Percentiles rank a stretch among this genome's conserved stretches.
These are phyloP conservation scores for Gryganskiella cystojenkinii DNA, from an alignment of 192 early-diverging fungal species.

Conservation along the genomic window DNA sequence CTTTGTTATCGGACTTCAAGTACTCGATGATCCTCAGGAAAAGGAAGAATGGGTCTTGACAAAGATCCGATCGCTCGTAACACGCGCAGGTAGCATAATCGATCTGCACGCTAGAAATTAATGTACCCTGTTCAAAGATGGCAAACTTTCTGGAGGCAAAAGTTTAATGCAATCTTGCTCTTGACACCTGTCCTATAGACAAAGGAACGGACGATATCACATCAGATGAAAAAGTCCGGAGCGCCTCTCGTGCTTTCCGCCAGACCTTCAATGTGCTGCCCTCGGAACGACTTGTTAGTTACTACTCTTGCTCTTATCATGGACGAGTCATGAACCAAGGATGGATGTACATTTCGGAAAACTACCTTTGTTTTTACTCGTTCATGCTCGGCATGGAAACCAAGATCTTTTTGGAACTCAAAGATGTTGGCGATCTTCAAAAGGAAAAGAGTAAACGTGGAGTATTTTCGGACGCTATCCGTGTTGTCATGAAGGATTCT, in stretches of 20 bases:
- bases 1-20: slow-evolving; percentile 73
- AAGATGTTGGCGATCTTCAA: slow-evolving; percentile 88
- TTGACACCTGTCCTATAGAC: too few relatives aligned
- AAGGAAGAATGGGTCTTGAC: slow-evolving; percentile 89
- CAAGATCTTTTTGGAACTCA: slow-evolving; percentile 90
- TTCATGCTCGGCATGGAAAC: slow-evolving; percentile 94
- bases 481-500: slow-evolving; percentile 84
- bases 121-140: too few relatives aligned
- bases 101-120: too few relatives aligned
- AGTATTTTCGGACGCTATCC: slow-evolving; percentile 88
- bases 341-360: slow-evolving; percentile 96
- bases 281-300: slow-evolving; percentile 90
- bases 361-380: slow-evolving; percentile 95
- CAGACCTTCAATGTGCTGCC: slow-evolving; percentile 87
- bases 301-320: slow-evolving; percentile 94
- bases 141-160: too few relatives aligned
- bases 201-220: slow-evolving; percentile 83
- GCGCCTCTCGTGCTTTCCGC: slow-evolving; percentile 87
- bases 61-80: slow-evolving; percentile 90
- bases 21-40: slow-evolving; percentile 81
- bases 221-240: slow-evolving; percentile 87
- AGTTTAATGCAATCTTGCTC: too few relatives aligned
- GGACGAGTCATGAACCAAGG: slow-evolving; percentile 89
- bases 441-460: slow-evolving; percentile 94
- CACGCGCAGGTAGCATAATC: slow-evolving; percentile 69